These are phyloP conservation scores for Globisporangium mamillatum DNA, from an alignment of 352 stramenopile species.

Conservation along the genomic window DNA sequence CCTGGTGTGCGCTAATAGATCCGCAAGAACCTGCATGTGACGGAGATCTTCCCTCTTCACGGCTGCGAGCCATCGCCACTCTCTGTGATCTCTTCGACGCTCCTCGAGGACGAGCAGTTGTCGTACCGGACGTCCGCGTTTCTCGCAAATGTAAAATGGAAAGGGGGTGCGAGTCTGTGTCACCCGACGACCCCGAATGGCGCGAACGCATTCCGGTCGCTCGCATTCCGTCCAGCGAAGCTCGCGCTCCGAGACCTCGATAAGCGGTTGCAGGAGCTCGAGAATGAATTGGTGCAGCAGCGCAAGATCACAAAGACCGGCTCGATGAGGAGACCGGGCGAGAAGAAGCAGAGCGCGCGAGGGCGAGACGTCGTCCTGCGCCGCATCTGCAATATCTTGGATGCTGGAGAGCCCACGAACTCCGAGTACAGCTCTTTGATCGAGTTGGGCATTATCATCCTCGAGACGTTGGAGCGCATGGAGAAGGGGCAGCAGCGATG, in stretches of 20 bases:
- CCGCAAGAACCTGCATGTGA: constrained; percentile 39
- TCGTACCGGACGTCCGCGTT: constrained; percentile 48
- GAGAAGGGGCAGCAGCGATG: constrained; percentile 41
- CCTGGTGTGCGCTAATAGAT: constrained; percentile 21
- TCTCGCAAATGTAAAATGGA: constrained; percentile 60
- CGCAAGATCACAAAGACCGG: constrained; percentile 44
- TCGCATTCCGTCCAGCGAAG: constrained; percentile 62
- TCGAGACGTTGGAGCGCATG: constrained; percentile 78
- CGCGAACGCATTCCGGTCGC: constrained; percentile 57
- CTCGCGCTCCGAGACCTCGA: constrained; percentile 69
- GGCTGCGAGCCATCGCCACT: constrained; percentile 56
- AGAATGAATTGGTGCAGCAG: constrained; percentile 47
- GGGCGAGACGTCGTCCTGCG: constrained; percentile 72
- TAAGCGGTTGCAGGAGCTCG: constrained; percentile 59
- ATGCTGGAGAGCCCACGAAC: constrained; percentile 56
- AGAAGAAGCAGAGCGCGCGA: constrained; percentile 42
- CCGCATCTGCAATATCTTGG: constrained; percentile 63
- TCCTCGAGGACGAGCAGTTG: constrained; percentile 13
- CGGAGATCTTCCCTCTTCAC: constrained; percentile 66
- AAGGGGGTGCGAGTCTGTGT: constrained; percentile 62
- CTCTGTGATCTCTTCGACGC: background rate
- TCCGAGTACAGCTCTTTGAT: constrained; percentile 55
- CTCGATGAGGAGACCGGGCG: constrained; percentile 38
- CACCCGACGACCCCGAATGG: constrained; percentile 43
- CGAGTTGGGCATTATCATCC: constrained; percentile 67